These are phyloP conservation scores for Aspergillus panamensis DNA, from an alignment of 495 filamentous ascomycete species.

Conservation along the genomic window DNA sequence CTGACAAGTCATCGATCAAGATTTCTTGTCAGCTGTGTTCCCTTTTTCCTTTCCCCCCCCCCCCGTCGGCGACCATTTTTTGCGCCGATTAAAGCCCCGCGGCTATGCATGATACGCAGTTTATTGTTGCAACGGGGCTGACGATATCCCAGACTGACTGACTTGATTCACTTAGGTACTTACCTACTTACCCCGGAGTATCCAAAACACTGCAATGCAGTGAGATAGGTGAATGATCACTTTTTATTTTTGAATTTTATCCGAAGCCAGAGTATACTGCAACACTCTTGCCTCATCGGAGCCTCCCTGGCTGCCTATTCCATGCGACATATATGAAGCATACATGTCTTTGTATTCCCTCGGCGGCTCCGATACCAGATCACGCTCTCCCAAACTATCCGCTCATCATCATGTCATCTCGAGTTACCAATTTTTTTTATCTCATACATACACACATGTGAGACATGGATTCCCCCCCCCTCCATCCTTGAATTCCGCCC, in stretches of 20 bases:
- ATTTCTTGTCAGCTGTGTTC: background rate
- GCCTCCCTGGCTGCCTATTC: background rate
- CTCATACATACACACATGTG: background rate
- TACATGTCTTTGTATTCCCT: background rate
- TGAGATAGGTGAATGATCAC: no score
- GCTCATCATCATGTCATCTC: background rate
- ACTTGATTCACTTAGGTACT: background rate
- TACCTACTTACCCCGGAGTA: background rate
- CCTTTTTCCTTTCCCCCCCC: slow-evolving; percentile 3
- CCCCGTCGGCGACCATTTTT: background rate
- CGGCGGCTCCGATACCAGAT: background rate
- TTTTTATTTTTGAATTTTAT: no score
- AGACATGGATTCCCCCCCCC: background rate
- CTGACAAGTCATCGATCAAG: slow-evolving; percentile 17
- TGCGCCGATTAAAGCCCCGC: slow-evolving; percentile 12
- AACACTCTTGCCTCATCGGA: background rate
- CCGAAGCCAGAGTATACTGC: no score
- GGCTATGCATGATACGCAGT: background rate
- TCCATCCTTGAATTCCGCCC: slow-evolving; percentile 1
- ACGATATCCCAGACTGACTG: background rate
- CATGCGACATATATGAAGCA: background rate
- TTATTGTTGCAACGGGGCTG: background rate
- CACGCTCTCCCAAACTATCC: background rate
- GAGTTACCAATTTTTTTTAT: background rate
- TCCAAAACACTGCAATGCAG: no score